phyloP scores from a whole-genome alignment of 352 stramenopile genomes.

The Phytopythium delawarense region DNA sequence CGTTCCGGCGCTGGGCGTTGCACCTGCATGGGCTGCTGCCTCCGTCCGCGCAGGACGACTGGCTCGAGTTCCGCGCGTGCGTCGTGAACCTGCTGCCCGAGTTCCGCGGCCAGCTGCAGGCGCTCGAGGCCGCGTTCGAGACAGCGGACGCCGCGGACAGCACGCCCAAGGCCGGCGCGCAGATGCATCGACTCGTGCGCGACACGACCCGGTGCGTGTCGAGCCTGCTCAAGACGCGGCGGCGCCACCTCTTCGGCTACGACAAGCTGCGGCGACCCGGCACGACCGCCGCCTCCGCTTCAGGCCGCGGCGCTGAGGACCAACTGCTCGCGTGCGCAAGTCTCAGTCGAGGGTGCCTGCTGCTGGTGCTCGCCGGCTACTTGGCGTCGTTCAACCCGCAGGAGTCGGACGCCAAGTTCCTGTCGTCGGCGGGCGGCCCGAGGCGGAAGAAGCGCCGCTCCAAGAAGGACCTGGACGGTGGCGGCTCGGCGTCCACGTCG shows the following conservation, averaged over 20 bases:
- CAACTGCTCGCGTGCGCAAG: conserved; percentile 56
- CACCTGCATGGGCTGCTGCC: conserved; percentile 43
- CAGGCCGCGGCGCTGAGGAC: conserved; percentile 17
- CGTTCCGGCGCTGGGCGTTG: conserved; percentile 54
- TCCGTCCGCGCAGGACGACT: conserved; percentile 45
- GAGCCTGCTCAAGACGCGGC: conserved; percentile 41
- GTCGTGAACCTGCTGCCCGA: conserved; percentile 54
- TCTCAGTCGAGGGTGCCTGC: conserved; percentile 58
- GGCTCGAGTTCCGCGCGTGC: conserved; percentile 54
- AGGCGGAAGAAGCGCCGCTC: conserved; percentile 46
- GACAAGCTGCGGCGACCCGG: conserved; percentile 32
- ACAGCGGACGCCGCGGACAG: conserved; percentile 5
- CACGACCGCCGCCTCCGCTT: conserved; percentile 9
- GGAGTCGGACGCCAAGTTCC: conserved; percentile 64
- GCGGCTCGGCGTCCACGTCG: conserved; percentile 17
- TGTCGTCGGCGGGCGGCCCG: conserved; percentile 51
- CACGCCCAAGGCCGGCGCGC: neutral
- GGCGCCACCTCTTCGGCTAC: conserved; percentile 61
- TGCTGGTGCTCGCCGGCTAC: conserved; percentile 70
- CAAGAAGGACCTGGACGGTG: conserved; percentile 19
- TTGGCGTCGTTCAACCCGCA: conserved; percentile 81
- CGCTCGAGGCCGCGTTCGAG: conserved; percentile 6
- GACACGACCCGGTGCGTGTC: conserved; percentile 32
- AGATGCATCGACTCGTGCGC: conserved; percentile 27
- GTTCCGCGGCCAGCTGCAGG: conserved; percentile 20